Percentiles rank a stretch among this genome's conserved stretches.
phyloP scores from a whole-genome alignment of 495 filamentous ascomycete species.

The Astrothelium subdiscretum region DNA sequence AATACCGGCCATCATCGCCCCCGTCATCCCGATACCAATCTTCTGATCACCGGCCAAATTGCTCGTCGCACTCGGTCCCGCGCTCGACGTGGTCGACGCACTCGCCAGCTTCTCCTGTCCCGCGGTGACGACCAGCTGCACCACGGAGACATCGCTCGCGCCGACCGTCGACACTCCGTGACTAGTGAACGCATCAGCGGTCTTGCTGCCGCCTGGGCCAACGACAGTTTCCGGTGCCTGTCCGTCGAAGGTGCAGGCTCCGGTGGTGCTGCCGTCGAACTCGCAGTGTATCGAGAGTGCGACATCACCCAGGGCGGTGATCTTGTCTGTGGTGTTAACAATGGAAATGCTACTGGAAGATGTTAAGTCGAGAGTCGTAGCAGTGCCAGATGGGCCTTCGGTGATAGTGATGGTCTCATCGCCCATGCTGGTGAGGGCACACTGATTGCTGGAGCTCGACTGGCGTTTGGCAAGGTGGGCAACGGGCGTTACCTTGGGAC shows the following conservation, averaged over 20 bases:
- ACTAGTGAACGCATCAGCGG: background rate
- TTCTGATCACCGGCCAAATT: background rate
- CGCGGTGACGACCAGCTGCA: background rate
- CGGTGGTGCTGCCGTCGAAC: background rate
- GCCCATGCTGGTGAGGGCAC: background rate
- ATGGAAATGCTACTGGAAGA: background rate
- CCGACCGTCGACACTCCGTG: background rate
- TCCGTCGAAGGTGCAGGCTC: background rate
- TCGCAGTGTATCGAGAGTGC: background rate
- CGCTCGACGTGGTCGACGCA: background rate
- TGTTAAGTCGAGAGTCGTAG: background rate
- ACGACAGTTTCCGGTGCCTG: background rate
- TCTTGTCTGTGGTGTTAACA: background rate
- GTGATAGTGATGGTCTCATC: background rate
- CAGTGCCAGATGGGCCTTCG: background rate
- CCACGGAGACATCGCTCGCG: background rate
- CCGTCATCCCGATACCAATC: background rate
- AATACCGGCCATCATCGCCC: background rate
- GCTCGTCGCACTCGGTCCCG: background rate
- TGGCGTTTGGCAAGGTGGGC: background rate
- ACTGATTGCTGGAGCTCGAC: background rate
- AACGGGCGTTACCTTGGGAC: background rate
- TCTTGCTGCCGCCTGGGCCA: background rate
- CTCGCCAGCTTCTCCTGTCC: background rate
- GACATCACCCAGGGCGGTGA: background rate